A percentile compares a stretch with the other conserved stretches of the same genome.
These are phyloP conservation scores for Eimeria maxima DNA, from an alignment of 169 alveolate genomes.

Conservation along the genomic window DNA sequence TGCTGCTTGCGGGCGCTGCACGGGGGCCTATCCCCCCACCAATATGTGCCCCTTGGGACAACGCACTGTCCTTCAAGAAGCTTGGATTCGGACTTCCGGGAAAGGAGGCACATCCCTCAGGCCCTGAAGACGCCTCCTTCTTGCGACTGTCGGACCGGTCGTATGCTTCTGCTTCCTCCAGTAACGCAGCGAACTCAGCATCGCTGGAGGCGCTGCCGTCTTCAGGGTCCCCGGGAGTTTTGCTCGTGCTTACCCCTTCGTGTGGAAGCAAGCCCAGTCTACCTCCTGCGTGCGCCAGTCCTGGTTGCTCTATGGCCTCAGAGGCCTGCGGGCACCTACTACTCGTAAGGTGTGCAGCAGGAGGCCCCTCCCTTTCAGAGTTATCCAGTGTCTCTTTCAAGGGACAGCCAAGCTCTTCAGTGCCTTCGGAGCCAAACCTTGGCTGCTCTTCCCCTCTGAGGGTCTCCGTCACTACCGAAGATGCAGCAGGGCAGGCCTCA, in stretches of 20 bases:
- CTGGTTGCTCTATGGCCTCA: background rate
- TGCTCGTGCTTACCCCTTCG: background rate
- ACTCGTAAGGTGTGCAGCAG: background rate
- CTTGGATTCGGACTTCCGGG: background rate
- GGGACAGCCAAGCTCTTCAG: background rate
- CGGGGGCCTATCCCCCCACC: background rate
- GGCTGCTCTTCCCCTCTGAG: background rate
- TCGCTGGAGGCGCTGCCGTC: conserved; percentile 26
- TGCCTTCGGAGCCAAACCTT: background rate
- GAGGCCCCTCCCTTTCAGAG: background rate
- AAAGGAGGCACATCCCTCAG: background rate
- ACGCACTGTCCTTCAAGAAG: background rate
- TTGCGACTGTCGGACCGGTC: background rate
- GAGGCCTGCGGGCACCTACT: background rate
- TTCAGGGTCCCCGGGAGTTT: background rate
- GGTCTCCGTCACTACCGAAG: background rate
- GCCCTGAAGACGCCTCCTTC: background rate
- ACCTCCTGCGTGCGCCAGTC: background rate
- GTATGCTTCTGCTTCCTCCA: conserved; percentile 37
- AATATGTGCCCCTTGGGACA: background rate
- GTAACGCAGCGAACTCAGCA: conserved; percentile 42
- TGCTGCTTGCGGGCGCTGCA: background rate
- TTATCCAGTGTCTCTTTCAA: background rate
- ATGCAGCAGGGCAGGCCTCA: background rate
- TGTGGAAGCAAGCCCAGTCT: background rate